Evolutionary conservation across 257 asterid species (phyloP).

Genomic region (Agastache rugosa): DNA sequence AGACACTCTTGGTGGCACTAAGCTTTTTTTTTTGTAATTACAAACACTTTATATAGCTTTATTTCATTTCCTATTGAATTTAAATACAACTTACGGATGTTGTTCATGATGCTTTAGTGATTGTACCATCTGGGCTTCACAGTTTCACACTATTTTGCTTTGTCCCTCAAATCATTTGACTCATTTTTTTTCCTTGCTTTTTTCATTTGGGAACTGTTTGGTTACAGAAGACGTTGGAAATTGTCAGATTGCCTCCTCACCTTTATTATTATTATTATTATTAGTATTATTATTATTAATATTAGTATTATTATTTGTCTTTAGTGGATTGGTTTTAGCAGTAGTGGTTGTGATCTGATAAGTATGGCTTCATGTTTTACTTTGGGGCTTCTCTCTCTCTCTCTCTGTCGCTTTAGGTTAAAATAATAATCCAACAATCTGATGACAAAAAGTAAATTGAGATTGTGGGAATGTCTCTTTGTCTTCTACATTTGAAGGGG

Average conservation of each 20-base stretch:
- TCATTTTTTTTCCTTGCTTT: slow-evolving; percentile 1
- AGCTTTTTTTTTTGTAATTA: slow-evolving; percentile 41
- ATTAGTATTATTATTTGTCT: slow-evolving; percentile 7
- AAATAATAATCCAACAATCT: slow-evolving; percentile 21
- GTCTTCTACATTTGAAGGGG: slow-evolving; percentile 37
- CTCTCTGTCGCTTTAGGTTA: slow-evolving; percentile 1
- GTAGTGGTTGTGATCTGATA: slow-evolving; percentile 20
- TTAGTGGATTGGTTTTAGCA: slow-evolving; percentile 8
- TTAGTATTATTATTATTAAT: not conserved
- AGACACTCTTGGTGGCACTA: slow-evolving; percentile 20
- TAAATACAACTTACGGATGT: not conserved
- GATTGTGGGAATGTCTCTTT: slow-evolving; percentile 32
- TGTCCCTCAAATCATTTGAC: slow-evolving; percentile 1
- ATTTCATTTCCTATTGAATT: not conserved
- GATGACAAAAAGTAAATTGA: not conserved
- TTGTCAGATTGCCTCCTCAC: slow-evolving; percentile 39
- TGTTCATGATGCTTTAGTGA: slow-evolving; percentile 9
- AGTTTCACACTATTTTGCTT: not conserved
- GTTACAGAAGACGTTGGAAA: slow-evolving; percentile 42
- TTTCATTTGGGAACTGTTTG: slow-evolving; percentile 34
- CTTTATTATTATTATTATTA: not conserved
- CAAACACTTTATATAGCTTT: slow-evolving; percentile 9
- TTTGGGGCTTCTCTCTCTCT: not conserved
- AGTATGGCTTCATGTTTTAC: not conserved
- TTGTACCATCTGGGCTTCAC: slow-evolving; percentile 19